Conservation (phyloP, 2,329 filamentous ascomycete genomes). For the Aaosphaeria arxii region DNA sequence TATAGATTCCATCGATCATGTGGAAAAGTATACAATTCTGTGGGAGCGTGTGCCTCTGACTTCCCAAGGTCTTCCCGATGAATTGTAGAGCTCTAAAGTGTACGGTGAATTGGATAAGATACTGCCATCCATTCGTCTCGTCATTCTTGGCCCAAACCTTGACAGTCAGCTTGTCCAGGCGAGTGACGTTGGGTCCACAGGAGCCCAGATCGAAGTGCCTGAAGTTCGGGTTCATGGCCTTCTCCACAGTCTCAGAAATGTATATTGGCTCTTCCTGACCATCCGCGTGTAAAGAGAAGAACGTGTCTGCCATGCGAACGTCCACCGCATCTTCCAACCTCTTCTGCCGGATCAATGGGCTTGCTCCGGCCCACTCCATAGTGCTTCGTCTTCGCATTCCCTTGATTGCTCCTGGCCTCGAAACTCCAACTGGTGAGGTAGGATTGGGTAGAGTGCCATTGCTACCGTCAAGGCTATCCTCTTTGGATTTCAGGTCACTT, state of each 20-base stretch:
- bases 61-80: conserved; percentile 61
- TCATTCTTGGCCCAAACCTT: conserved; percentile 69
- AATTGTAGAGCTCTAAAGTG: conserved; percentile 74
- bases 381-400: conserved; percentile 56
- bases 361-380: conserved; percentile 61
- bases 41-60: conserved; percentile 69
- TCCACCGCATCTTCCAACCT: conserved; percentile 72
- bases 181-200: conserved; percentile 62
- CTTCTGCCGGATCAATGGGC: conserved; percentile 63
- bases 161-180: conserved; percentile 63
- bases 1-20: conserved; percentile 82
- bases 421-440: conserved; percentile 12
- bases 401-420: conserved; percentile 31
- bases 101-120: conserved; percentile 70
- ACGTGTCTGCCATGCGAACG: conserved; percentile 75
- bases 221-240: conserved; percentile 89
- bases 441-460: conserved; percentile 19
- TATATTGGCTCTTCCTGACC: conserved; percentile 72
- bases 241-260: conserved; percentile 76
- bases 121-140: conserved; percentile 53
- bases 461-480: conserved; percentile 20
- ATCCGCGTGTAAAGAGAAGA: conserved; percentile 78
- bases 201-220: conserved; percentile 73
- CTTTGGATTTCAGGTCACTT: conserved; percentile 46
- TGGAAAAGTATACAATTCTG: conserved; percentile 83